Evolutionary conservation across 2,329 filamentous ascomycete species (phyloP).

Genomic region (Diplodia intermedia): DNA sequence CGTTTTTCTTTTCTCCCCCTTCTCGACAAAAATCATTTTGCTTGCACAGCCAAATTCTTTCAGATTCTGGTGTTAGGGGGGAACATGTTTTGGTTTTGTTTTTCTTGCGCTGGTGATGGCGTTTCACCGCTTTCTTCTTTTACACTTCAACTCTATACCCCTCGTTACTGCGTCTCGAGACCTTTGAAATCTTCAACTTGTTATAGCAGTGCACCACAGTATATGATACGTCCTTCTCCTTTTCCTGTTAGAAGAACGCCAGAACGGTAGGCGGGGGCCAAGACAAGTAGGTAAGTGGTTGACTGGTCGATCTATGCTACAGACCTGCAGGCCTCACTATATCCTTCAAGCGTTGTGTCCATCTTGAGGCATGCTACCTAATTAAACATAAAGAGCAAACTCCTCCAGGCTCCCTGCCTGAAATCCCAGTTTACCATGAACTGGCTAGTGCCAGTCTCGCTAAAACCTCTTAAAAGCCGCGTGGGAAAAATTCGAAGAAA

Average conservation of each 20-base stretch:
- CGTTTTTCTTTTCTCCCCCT: background rate
- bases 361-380: no score
- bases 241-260: background rate
- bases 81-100: background rate
- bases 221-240: background rate
- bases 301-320: no score
- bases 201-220: background rate
- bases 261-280: no score
- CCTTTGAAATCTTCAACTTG: constrained; percentile 1
- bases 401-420: no score
- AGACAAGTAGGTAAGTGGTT: no score
- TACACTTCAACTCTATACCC: background rate
- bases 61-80: background rate
- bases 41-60: background rate
- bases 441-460: no score
- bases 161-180: background rate
- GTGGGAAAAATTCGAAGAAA: no score
- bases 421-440: no score
- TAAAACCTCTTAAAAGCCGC: no score
- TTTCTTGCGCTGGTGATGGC: background rate
- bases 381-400: no score
- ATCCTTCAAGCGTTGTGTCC: no score
- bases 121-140: background rate
- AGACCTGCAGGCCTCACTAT: no score
- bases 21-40: background rate